Evolutionary conservation across 805 yeast genomes (phyloP).

Genomic region (Limtongia smithiae): DNA sequence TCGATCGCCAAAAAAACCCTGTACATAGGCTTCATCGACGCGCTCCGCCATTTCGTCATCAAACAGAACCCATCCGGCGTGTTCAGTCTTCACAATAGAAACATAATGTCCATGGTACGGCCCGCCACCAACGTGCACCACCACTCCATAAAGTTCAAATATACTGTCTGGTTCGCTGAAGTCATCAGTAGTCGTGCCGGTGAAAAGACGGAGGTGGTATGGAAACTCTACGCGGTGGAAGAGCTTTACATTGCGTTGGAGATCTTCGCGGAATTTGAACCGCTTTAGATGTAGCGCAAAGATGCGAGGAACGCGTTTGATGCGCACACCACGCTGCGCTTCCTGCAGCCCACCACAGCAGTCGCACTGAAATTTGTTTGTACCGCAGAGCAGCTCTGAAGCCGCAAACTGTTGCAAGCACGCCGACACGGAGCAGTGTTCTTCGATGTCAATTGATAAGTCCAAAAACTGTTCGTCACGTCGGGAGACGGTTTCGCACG

Average conservation of each 20-base stretch:
- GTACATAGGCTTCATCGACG: constrained; percentile 77
- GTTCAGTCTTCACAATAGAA: constrained; percentile 71
- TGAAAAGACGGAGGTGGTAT: constrained; percentile 59
- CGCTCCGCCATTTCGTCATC: constrained; percentile 94
- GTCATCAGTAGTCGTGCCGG: constrained; percentile 53
- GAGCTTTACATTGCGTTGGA: constrained; percentile 76
- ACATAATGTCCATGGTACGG: constrained; percentile 98
- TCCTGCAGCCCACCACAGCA: constrained; percentile 86
- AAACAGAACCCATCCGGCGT: constrained; percentile 83
- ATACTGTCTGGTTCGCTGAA: constrained; percentile 51
- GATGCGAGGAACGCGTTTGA: constrained; percentile 71
- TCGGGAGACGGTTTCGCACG: constrained; percentile 78
- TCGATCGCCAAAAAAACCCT: constrained; percentile 81
- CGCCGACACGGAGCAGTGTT: constrained; percentile 68
- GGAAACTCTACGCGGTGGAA: constrained; percentile 85
- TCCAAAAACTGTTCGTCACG: constrained; percentile 86
- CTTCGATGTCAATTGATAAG: constrained; percentile 77
- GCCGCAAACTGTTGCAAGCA: constrained; percentile 79
- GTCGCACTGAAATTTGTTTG: constrained; percentile 91
- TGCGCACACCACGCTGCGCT: constrained; percentile 83
- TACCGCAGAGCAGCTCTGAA: constrained; percentile 77
- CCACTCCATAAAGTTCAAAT: constrained; percentile 80
- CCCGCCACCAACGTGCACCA: constrained; percentile 95
- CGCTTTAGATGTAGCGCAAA: constrained; percentile 83
- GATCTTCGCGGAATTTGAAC: constrained; percentile 83